phyloP scores from a whole-genome alignment of 2,329 filamentous ascomycete species.

The Diaporthe humulicola region DNA sequence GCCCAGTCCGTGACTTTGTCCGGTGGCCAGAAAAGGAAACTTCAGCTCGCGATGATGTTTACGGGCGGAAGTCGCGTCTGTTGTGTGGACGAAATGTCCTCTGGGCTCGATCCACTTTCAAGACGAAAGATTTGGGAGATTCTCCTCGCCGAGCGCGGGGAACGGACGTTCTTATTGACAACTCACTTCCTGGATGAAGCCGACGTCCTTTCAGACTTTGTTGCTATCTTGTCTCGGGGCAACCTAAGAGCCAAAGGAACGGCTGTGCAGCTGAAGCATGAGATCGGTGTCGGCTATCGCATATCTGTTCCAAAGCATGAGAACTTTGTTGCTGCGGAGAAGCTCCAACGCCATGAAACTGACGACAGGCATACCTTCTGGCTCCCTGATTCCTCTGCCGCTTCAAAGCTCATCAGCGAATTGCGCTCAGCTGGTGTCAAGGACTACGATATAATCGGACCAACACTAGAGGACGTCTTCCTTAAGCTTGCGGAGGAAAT shows the following conservation, averaged over 20 bases:
- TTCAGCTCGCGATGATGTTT: slow-evolving; percentile 95
- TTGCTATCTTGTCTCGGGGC: slow-evolving; percentile 89
- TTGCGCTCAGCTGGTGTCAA: slow-evolving; percentile 76
- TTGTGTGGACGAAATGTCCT: slow-evolving; percentile 92
- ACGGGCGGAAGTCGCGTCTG: slow-evolving; percentile 90
- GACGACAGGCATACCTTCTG: slow-evolving; percentile 74
- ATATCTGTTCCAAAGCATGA: slow-evolving; percentile 71
- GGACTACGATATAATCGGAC: slow-evolving; percentile 88
- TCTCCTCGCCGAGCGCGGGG: slow-evolving; percentile 84
- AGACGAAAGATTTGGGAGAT: slow-evolving; percentile 96
- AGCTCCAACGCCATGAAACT: slow-evolving; percentile 16
- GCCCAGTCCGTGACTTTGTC: slow-evolving; percentile 84
- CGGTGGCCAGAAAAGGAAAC: slow-evolving; percentile 91
- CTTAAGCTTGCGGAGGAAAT: slow-evolving; percentile 87
- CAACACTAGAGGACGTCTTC: slow-evolving; percentile 94
- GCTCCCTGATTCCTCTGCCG: slow-evolving; percentile 76
- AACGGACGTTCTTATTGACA: slow-evolving; percentile 86
- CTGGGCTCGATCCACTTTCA: slow-evolving; percentile 87
- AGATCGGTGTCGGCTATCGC: slow-evolving; percentile 85
- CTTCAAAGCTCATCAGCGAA: slow-evolving; percentile 77
- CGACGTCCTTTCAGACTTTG: slow-evolving; percentile 88
- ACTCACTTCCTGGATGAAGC: slow-evolving; percentile 97
- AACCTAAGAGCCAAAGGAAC: slow-evolving; percentile 85
- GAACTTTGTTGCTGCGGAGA: slow-evolving; percentile 20
- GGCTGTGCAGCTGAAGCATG: slow-evolving; percentile 87